These are phyloP conservation scores for Hura crepitans DNA, from an alignment of 441 rosid species.

Conservation along the genomic window DNA sequence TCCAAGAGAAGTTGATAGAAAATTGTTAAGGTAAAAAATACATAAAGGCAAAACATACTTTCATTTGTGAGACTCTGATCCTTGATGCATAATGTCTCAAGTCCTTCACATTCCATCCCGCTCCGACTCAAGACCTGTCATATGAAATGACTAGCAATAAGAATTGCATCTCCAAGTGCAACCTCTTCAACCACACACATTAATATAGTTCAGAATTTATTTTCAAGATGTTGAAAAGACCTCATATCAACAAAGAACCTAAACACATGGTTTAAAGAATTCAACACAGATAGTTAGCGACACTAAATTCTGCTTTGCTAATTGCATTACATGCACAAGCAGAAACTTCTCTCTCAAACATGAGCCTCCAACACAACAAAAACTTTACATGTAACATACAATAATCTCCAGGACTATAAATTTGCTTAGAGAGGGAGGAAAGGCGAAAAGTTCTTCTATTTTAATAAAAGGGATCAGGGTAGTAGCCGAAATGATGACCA, in stretches of 20 bases:
- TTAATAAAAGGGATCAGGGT: neutral
- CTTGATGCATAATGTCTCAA: conserved; percentile 52
- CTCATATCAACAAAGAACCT: no score
- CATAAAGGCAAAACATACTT: conserved; percentile 40
- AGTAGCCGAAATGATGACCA: neutral
- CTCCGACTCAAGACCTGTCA: conserved; percentile 52
- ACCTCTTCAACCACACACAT: conserved; percentile 7
- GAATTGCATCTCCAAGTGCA: conserved; percentile 7
- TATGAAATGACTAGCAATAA: conserved; percentile 5
- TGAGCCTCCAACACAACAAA: conserved; percentile 2
- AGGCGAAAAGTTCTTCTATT: neutral
- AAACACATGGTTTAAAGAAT: no score
- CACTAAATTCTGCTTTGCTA: neutral
- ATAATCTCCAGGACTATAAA: neutral
- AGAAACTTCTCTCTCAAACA: conserved; percentile 1
- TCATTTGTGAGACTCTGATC: conserved; percentile 74
- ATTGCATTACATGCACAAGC: neutral
- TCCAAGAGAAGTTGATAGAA: neutral
- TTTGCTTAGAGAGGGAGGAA: neutral
- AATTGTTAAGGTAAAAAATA: conserved; percentile 13
- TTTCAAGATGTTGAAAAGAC: no score
- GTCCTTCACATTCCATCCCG: conserved; percentile 58
- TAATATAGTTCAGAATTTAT: neutral
- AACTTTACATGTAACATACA: neutral
- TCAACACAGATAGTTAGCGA: no score